phyloP scores from a whole-genome alignment of 2,329 filamentous ascomycete genomes.

The Aspergillus calidoustus region DNA sequence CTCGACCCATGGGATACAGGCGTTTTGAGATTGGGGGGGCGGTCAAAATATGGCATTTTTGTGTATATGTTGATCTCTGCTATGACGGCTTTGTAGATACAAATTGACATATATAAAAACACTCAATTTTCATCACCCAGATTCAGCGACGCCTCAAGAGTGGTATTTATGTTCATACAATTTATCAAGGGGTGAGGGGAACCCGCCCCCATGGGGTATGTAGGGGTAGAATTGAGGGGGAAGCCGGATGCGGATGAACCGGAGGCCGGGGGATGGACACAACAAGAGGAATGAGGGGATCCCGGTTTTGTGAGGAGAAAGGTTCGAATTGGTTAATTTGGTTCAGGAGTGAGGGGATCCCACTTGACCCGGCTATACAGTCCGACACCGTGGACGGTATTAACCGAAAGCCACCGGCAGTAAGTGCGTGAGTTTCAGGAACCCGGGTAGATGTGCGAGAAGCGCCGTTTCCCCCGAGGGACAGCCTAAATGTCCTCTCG shows the following conservation, averaged over 20 bases:
- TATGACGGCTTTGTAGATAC: background rate
- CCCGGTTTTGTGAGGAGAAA: background rate
- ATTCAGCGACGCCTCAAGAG: background rate
- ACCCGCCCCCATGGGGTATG: background rate
- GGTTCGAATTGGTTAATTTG: background rate
- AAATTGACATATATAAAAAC: background rate
- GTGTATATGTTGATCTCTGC: constrained; percentile 11
- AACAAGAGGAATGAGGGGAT: background rate
- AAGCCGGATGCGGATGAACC: background rate
- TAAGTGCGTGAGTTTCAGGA: background rate
- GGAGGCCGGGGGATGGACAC: background rate
- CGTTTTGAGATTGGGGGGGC: constrained; percentile 13
- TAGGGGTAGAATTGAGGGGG: background rate
- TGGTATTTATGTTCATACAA: background rate
- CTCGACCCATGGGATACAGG: constrained; percentile 9
- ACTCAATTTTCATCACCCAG: background rate
- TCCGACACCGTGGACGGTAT: background rate
- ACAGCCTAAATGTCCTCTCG: background rate
- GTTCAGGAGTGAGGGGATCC: background rate
- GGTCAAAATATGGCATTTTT: constrained; percentile 12
- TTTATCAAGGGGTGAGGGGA: background rate
- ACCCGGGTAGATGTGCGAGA: constrained; percentile 1
- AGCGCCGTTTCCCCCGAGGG: background rate
- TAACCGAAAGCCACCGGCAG: constrained; percentile 10
- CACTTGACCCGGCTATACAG: background rate